Evolutionary conservation across 164 flowering plant species (phyloP), one percentile per base, ranked within the genome.

Genomic region (Houttuynia cordata): DNA sequence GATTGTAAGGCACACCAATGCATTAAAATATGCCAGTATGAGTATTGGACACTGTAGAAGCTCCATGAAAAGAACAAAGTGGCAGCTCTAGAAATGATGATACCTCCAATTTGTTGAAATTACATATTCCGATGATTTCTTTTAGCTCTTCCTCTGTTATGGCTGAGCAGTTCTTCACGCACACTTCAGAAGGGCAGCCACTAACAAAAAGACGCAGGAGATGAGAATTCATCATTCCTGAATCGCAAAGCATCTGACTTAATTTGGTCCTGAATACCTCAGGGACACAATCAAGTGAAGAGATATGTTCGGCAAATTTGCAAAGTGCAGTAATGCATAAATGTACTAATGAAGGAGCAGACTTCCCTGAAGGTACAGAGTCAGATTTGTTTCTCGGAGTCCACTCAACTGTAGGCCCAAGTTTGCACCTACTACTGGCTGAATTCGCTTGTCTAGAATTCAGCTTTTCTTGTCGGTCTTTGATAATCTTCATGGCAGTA

Each of bases 401-500:
- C 94, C 98, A 89, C 19, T 59, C 51, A 56, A 75, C 67, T 21
- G 74, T 24, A 0, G 73, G 55, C 3, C 50, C 63, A 60, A 61
- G 21, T 42, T 62, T 60, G 56, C 47, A 62, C 56, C 24, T 22
- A 52, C 10, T 59, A 0, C 24, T 56, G 23, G 62, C 50, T 21
- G 65, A 22, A 13, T 7, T 64, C 23, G 12, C 59, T 52, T 41
- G 66, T 24, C 40, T 72, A 57, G 40, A 25, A 34, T 64, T 65
- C 57, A 51, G 40, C 52, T 74, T 81, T 52, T 24, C 54, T 19
- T 50, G 74, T 25, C 94, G 74, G 41, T 82, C 92, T 67, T 60
- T 79, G 41, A 83, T 77, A 63, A 89, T 88, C 64, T 79, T 84
- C 85, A 83, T 71, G 41, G 98, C 96, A 61, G 96, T 89, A 18